Evolutionary conservation across 306 rosid genomes (phyloP), one percentile per base, ranked within the genome.

Genomic region (Prunus dulcis): DNA sequence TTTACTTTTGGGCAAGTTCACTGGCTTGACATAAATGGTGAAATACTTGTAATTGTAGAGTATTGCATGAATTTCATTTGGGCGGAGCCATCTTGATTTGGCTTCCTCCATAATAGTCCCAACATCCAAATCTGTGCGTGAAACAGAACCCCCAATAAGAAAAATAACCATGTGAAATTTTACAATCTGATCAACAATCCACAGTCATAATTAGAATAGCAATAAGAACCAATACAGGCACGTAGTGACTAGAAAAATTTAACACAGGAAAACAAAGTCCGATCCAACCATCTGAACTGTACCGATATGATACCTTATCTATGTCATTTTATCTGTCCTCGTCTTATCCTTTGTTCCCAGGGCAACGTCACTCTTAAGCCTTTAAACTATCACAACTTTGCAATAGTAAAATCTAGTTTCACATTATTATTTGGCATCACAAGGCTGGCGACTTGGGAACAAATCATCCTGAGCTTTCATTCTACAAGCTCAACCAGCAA

Each of bases 21-120:
- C 84, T 78, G 99, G 99, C 86, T 92, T 96, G 86, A 87, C 96
- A 73, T 71, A 22, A 82, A 96, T 86, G 86, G 72, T 73, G 83
- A 96, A 96, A 83, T 86, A 63, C 83, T 89, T 92, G 91, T 82
- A 19, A 83, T 96, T 96, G 78, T 85, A 91, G 23, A 96, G 96
- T 62, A 96, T 82, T 58, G 98, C 99, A 75, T 88, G 89, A 81
- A 96, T 96, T 83, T 96, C 99, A 81, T 96, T 96, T 64, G 99
- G 96, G 56, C 98, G 99, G 78, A 96, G 98, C 99, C 99, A 96
- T 83, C 99, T 84, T 75, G 81, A 19, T 56, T 76, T 77, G 72
- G 97, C 98, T 82, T 96, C 99, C 72, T 83, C 96, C 91, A 77
- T 82, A 47, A 84, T 91, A 80, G 83, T 72, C 71, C 22, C 14